Percentiles rank a stretch among this genome's conserved stretches.
These are phyloP conservation scores for Spergularia azorica DNA, from an alignment of 179 eudicot genomes.

Conservation along the genomic window DNA sequence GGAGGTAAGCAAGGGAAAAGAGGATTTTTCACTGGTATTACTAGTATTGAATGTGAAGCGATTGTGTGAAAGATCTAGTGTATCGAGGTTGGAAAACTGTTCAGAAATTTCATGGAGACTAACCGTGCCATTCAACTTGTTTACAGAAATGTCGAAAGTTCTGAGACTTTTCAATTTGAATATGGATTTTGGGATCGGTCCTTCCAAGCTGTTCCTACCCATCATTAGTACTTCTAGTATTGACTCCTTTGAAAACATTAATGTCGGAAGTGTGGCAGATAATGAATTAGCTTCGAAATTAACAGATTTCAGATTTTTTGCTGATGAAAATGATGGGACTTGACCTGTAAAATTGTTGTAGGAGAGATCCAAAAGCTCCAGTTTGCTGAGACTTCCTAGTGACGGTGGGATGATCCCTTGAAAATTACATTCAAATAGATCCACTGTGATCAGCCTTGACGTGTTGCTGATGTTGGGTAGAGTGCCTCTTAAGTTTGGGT, in stretches of 20 bases:
- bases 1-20: too few species aligned
- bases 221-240: conserved; percentile 36
- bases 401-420: conserved; percentile 45
- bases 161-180: conserved; percentile 31
- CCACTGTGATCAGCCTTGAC: conserved; percentile 30
- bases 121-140: conserved; percentile 44
- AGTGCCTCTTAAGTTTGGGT: conserved; percentile 34
- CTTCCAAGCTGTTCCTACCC: conserved; percentile 42
- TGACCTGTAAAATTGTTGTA: conserved; percentile 42
- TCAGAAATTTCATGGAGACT: conserved; percentile 29
- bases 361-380: conserved; percentile 41
- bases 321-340: conserved; percentile 38
- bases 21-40: too few species aligned
- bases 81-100: conserved; percentile 25
- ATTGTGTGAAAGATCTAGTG: conserved; percentile 44
- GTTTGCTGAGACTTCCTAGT: conserved; percentile 30
- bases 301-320: conserved; percentile 36
- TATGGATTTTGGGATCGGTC: conserved; percentile 40
- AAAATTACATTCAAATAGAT: conserved; percentile 33
- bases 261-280: conserved; percentile 42
- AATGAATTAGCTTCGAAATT: conserved; percentile 37
- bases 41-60: too few species aligned
- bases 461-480: conserved; percentile 46
- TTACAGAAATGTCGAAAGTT: conserved; percentile 29
- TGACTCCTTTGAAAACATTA: conserved; percentile 37